Conservation (phyloP, 345 rosid species). For the Salix viminalis region DNA sequence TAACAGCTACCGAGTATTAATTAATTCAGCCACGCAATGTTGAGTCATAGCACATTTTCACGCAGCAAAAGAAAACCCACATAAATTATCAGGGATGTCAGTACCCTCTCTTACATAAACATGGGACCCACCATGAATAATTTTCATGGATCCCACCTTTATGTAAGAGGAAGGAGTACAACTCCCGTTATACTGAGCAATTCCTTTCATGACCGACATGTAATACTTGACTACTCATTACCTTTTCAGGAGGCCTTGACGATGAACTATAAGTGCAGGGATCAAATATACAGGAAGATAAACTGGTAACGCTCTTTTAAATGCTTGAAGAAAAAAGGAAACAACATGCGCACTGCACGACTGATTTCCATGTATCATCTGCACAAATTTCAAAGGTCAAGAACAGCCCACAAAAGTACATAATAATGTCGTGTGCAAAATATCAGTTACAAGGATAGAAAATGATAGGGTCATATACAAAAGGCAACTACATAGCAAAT, state of each 20-base stretch:
- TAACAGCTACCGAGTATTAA: not conserved
- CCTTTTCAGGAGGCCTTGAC: constrained; percentile 75
- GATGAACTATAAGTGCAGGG: constrained; percentile 92
- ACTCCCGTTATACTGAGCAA: no score
- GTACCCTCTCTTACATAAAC: not conserved
- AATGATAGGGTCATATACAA: no score
- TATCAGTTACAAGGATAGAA: no score
- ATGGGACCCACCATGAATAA: not conserved
- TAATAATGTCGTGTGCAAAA: no score
- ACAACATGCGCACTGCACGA: constrained; percentile 58
- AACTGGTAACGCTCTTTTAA: constrained; percentile 81
- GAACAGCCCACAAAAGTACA: constrained; percentile 2
- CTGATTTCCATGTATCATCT: constrained; percentile 86
- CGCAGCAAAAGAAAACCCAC: not conserved
- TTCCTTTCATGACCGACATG: not conserved
- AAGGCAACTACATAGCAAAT: not conserved
- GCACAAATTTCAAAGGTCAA: constrained; percentile 32
- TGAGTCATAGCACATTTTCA: not conserved
- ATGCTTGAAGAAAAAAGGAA: constrained; percentile 73
- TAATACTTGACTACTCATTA: constrained; percentile 16
- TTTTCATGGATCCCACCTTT: not conserved
- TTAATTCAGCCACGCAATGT: not conserved
- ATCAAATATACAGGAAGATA: constrained; percentile 89
- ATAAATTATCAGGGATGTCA: no score
- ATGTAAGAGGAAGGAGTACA: not conserved